Percentiles rank a stretch among this genome's conserved stretches.
These are phyloP conservation scores for Penicillium desertorum DNA, from an alignment of 495 filamentous ascomycete genomes.

Conservation along the genomic window DNA sequence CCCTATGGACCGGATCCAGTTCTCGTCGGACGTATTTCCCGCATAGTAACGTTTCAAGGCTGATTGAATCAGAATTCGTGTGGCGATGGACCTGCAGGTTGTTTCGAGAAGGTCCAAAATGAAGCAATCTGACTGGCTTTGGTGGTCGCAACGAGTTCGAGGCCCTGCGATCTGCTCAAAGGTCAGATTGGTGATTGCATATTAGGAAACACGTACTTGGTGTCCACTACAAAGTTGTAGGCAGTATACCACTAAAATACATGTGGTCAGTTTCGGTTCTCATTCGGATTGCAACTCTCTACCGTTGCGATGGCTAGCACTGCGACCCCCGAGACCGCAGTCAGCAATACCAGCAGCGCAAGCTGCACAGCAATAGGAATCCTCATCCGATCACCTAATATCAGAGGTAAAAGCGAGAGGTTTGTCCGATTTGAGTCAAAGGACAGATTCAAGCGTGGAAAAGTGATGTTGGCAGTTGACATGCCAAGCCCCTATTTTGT, in stretches of 20 bases:
- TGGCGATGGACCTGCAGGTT: no score
- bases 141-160: no score
- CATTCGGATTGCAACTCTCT: slow-evolving; percentile 21
- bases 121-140: no score
- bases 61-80: no score
- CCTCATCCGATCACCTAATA: slow-evolving; percentile 54
- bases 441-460: neutral
- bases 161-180: no score
- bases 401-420: neutral
- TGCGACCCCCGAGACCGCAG: slow-evolving; percentile 64
- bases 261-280: slow-evolving; percentile 19
- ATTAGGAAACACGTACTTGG: slow-evolving; percentile 47
- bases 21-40: no score
- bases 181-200: neutral
- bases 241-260: slow-evolving; percentile 63
- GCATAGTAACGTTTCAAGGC: no score
- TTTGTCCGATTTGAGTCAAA: neutral
- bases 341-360: slow-evolving; percentile 68
- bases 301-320: slow-evolving; percentile 66
- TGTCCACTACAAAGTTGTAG: slow-evolving; percentile 67
- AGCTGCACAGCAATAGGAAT: slow-evolving; percentile 83
- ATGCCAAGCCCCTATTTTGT: neutral
- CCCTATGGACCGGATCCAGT: no score
- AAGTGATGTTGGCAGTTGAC: neutral
- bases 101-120: no score